phyloP scores from a whole-genome alignment of 345 rosid species.

The Ailanthus altissimus region DNA sequence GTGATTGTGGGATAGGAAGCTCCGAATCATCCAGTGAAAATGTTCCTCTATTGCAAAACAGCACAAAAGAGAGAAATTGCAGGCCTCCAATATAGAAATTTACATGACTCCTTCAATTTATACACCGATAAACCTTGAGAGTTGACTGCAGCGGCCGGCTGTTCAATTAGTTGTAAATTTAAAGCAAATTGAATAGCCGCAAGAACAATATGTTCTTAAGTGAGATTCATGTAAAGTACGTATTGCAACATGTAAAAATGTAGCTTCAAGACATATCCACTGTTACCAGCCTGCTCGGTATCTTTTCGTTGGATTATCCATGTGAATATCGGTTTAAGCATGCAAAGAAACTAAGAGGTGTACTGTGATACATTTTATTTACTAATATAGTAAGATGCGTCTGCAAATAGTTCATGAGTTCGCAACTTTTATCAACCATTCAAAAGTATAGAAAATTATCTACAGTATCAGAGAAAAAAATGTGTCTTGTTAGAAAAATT shows the following conservation, averaged over 20 bases:
- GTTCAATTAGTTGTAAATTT: background rate
- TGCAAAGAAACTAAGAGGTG: too few species aligned
- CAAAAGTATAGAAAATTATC: too few species aligned
- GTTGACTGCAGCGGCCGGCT: background rate
- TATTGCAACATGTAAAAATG: background rate
- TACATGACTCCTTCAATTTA: background rate
- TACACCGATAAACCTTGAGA: background rate
- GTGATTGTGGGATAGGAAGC: background rate
- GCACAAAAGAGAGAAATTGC: background rate
- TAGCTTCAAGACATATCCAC: background rate
- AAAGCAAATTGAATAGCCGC: too few species aligned
- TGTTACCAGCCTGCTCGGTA: too few species aligned
- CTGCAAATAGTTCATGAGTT: too few species aligned
- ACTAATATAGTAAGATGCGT: too few species aligned
- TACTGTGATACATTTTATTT: too few species aligned
- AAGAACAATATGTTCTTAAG: background rate
- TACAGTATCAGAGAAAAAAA: too few species aligned
- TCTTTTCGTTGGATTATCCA: background rate
- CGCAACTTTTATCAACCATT: too few species aligned
- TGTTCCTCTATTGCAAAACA: constrained; percentile 14
- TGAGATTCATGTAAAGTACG: background rate
- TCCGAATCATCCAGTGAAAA: background rate
- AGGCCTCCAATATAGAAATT: background rate
- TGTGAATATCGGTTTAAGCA: background rate
- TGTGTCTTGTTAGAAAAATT: too few species aligned